These are phyloP conservation scores for Phytophthora pinifolia DNA, from an alignment of 352 stramenopile species.

Conservation along the genomic window DNA sequence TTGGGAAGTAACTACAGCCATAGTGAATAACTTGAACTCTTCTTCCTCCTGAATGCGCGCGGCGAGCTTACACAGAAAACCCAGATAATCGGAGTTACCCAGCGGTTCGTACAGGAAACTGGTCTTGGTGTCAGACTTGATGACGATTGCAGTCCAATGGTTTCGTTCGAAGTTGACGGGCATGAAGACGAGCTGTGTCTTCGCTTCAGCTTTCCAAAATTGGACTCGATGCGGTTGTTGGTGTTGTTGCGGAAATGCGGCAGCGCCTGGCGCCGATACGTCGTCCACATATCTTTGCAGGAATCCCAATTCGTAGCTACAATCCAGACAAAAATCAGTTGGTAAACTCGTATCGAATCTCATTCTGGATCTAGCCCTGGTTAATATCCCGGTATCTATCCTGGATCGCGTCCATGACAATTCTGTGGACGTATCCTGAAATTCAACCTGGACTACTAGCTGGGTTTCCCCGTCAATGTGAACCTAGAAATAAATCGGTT, in stretches of 20 bases:
- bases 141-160: neutral
- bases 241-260: constrained; percentile 4
- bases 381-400: too few relatives aligned
- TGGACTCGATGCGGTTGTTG: constrained; percentile 2
- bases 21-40: neutral
- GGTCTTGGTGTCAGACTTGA: neutral
- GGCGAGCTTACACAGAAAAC: neutral
- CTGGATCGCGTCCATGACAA: too few relatives aligned
- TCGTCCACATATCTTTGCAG: neutral
- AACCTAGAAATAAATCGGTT: neutral
- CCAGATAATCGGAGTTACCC: neutral
- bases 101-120: neutral
- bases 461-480: too few relatives aligned
- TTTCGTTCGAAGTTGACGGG: neutral
- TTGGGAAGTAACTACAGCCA: neutral
- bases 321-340: too few relatives aligned
- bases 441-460: neutral
- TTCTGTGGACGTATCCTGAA: too few relatives aligned
- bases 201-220: neutral
- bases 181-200: neutral
- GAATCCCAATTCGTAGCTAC: neutral
- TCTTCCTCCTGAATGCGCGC: neutral
- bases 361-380: too few relatives aligned
- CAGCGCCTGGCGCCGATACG: neutral
- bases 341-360: too few relatives aligned